Conservation (phyloP, 768 basidiomycete genomes). For the Boletus coccyginus region DNA sequence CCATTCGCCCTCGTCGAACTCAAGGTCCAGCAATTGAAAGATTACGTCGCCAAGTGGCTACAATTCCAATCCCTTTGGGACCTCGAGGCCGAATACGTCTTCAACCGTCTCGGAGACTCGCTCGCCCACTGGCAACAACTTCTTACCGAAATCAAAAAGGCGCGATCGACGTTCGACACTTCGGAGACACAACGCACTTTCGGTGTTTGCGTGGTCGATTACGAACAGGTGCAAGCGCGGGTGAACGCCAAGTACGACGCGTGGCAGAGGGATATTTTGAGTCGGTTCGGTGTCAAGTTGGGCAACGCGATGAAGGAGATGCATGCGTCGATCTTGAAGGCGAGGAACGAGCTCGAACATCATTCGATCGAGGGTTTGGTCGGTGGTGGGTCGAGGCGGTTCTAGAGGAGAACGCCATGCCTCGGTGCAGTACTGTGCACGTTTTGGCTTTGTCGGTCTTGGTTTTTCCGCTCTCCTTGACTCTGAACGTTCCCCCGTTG, state of each 20-base stretch:
- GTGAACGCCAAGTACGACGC: conserved; percentile 99
- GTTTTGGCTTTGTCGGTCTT: neutral
- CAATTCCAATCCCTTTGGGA: conserved; percentile 99
- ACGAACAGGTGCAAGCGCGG: conserved; percentile 95
- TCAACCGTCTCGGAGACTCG: conserved; percentile 91
- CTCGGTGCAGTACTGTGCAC: too few species aligned
- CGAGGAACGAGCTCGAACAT: conserved; percentile 92
- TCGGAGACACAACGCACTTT: conserved; percentile 90
- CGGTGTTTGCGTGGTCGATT: conserved; percentile 92
- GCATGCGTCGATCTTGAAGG: conserved; percentile 89
- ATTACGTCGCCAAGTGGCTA: conserved; percentile 96
- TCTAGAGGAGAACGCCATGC: conserved; percentile 32
- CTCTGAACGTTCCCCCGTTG: neutral
- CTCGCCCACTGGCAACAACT: conserved; percentile 94
- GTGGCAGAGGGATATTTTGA: conserved; percentile 95
- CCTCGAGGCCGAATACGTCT: conserved; percentile 94
- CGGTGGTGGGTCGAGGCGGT: conserved; percentile 50
- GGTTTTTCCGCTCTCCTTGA: neutral
- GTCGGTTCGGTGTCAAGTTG: conserved; percentile 88
- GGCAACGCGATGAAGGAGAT: conserved; percentile 97
- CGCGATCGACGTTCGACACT: conserved; percentile 94
- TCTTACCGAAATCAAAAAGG: conserved; percentile 94
- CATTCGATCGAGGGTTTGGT: conserved; percentile 93
- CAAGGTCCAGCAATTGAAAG: conserved; percentile 83
- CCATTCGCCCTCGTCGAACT: conserved; percentile 85